Percentiles rank a stretch among this genome's conserved stretches.
phyloP scores from a whole-genome alignment of 2,329 filamentous ascomycete genomes.

The Didymosphaeria variabile region DNA sequence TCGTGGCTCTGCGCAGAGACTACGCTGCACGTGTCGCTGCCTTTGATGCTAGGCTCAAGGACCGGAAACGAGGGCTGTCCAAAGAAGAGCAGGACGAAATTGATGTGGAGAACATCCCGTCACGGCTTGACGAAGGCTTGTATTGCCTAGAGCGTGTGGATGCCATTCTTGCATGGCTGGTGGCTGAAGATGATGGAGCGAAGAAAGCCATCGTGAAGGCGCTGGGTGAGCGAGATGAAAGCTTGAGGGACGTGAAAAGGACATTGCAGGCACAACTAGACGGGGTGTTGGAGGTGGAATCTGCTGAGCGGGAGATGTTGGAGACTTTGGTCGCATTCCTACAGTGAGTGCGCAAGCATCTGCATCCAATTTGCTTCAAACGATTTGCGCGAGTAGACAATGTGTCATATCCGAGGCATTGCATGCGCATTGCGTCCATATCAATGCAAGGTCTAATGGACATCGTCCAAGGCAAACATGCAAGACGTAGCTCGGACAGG shows the following conservation, averaged over 20 bases:
- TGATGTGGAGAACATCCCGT: constrained; percentile 76
- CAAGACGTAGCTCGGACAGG: not conserved
- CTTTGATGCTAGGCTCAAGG: constrained; percentile 70
- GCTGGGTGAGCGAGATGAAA: constrained; percentile 74
- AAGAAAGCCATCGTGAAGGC: constrained; percentile 69
- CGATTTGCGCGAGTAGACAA: not conserved
- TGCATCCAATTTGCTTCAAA: not conserved
- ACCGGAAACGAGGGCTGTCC: constrained; percentile 63
- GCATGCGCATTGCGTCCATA: too few relatives aligned
- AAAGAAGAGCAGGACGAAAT: constrained; percentile 69
- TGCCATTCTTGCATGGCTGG: constrained; percentile 86
- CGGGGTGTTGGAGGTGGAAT: constrained; percentile 62
- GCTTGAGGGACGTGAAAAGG: constrained; percentile 67
- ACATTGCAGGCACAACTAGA: constrained; percentile 76
- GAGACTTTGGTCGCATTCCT: constrained; percentile 60
- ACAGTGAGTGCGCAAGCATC: constrained; percentile 20
- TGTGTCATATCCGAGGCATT: constrained; percentile 4
- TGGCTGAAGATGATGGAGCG: constrained; percentile 86
- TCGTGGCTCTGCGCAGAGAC: constrained; percentile 75
- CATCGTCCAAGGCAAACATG: not conserved
- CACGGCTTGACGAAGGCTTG: constrained; percentile 82
- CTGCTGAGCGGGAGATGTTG: constrained; percentile 71
- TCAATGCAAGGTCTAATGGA: not conserved
- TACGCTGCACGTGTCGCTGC: constrained; percentile 70
- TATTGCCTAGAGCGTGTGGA: constrained; percentile 86